Evolutionary conservation across 208 protist species (phyloP), one percentile per base, ranked within the genome.

Genomic region (Crithidia thermophila): DNA sequence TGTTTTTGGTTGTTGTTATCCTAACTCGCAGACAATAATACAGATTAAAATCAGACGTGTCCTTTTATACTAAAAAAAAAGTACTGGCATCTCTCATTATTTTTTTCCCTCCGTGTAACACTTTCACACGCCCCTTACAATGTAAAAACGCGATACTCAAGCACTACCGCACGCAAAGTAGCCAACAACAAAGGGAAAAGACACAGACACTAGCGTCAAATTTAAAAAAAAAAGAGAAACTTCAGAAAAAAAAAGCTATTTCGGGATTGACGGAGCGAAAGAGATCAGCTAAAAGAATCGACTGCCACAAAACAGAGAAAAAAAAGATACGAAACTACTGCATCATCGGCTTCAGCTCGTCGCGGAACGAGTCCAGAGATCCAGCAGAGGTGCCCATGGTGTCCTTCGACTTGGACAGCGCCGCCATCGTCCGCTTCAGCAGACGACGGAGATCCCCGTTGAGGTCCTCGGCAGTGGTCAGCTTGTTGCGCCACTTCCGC

Each of bases 371-470:
- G 27, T 72, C 71, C 27, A 83, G 52, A 4, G 74, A 11, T 11
- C 57, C 56, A 4, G 74, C 74, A 16, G 72, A 77, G 40, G 13
- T 75, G 16, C 67, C 63, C 77, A 74, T 79, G 5, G 65, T 69
- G 40, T 68, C 69, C 55, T 69, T 64, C 25, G 65, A 67, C 67
- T 57, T 55, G 6, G 62, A 66, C 27, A 83, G 51, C 4, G 74
- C 58, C 28, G 62, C 61, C 74, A 79, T 79, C 1, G 62, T 68
- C 33, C 65, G 72, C 47, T 72, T 78, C n/a, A 78, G 59, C 28
- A 78, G 40, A 6, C 65, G 65, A 0, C 72, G 57, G 33, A 78
- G 51, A 11, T 78, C 72, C 7, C 36, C 36, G 33, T 77, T 77
- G 34, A 77, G 62, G 45, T 64, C 42, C 20, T 77, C 71, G 36